Evolutionary conservation across 495 filamentous ascomycete species (phyloP), one percentile per base, ranked within the genome.

Genomic region (Podospora sp.): DNA sequence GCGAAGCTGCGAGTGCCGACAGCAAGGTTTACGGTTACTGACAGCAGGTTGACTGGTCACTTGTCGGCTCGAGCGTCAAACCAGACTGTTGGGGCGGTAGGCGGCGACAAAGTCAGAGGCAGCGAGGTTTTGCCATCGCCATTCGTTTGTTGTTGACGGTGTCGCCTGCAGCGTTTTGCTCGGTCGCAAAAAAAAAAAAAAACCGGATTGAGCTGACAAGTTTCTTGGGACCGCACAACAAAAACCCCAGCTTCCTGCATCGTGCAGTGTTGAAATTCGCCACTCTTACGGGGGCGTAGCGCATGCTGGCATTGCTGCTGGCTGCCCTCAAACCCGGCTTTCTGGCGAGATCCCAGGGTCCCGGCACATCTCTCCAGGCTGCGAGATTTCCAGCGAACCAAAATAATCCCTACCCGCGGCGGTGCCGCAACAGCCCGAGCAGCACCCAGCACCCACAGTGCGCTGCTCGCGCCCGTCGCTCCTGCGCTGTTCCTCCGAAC

Each of bases 301-400:
- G 40, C 40, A 46, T 46, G 9, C 40, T 12, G 40, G 40, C 40
- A 46, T 46, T 46, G 40, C 40, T 46, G 40, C 36, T 36, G 29
- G 25, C 40, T 56, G 57, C n/a, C 58, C 36, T 56, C 66, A 68
- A 63, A 63, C 59, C 60, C 68, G 60, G 64, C 52, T 35, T 21
- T 50, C 65, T 55, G 68, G 63, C 57, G 60, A 66, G 49, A 57
- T 50, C 62, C n/a, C 58, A 66, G 67, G 57, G 59, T 68, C 66
- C 63, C 65, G 68, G 52, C 52, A 61, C 52, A 56, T 63, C 66
- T 46, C 40, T 60, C 72, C 72, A 76, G 74, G 74, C 72, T 74
- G 71, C 74, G 65, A 70, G 63, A 65, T 76, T 63, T 76, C 66
- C 62, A 68, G 29, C 67, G 40, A 69, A 69, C 67, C 71, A 70